Evolutionary conservation across 108 stramenopile genomes (phyloP), one percentile per base, ranked within the genome.

Genomic region (Fragilaria radians): DNA sequence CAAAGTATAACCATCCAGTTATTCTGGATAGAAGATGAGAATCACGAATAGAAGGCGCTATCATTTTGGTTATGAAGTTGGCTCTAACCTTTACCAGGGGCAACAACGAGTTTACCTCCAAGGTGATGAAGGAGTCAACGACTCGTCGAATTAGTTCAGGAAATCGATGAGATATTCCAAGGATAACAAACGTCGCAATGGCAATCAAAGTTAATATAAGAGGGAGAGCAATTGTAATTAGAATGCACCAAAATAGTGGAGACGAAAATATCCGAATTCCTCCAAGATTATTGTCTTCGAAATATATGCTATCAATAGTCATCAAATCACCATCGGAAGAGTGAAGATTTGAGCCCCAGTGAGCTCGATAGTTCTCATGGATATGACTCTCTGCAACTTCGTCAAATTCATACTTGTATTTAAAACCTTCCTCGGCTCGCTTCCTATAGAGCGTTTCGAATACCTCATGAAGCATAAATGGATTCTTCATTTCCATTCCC

Each of bases 201-300:
- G 57, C 19, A 46, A 79, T 32, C 30, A 47, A 62, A 4, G 56
- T 55, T 4, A 72, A 23, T 4, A 79, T 28, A 21, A 79, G 29
- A 11, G 78, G 78, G 1, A 66, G 62, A 1, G 67, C 63, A 45
- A 79, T 79, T 22, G 74, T 48, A 9, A 53, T 31, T 1, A 60
- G 48, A 26, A 79, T 72, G 67, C 73, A 79, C 5, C 68, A 47
- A 57, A 79, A 79, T 29, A 79, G 50, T 5, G 74, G 62, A 26
- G 78, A 75, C 9, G 4, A 45, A 28, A 32, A 54, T 3, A 54
- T 27, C 14, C 4, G 57, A n/a, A n/a, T n/a, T 3, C n/a, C 26
- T 33, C 51, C 34, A 21, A 42, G 22, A n/a, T 22, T 23, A 5
- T 7, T 5, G 24, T 25, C 54, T 14, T 1, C 1, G 5, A 9